phyloP scores from a whole-genome alignment of 1,284 basidiomycete species.

The Cutaneotrichosporon sp. region DNA sequence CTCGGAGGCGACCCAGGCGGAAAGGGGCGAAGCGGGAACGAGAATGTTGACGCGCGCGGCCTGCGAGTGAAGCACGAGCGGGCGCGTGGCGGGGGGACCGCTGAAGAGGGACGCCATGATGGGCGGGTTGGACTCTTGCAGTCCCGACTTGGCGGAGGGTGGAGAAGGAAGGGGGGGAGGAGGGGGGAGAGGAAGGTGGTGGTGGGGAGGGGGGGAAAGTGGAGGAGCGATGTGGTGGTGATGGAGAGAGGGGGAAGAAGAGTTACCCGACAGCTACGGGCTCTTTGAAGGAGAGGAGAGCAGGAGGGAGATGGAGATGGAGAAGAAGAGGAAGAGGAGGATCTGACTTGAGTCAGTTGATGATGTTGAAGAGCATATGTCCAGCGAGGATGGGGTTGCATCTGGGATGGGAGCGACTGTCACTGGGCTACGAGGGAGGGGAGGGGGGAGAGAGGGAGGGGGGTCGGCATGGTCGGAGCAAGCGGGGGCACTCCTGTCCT shows the following conservation, averaged over 20 bases:
- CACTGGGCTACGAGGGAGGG: neutral
- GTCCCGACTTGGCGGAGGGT: slow-evolving; percentile 17
- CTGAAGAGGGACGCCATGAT: slow-evolving; percentile 51
- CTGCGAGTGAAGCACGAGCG: slow-evolving; percentile 54
- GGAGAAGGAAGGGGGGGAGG: slow-evolving; percentile 8
- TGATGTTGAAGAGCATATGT: slow-evolving; percentile 8
- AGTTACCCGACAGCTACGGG: slow-evolving; percentile 7
- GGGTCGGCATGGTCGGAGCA: slow-evolving; percentile 1
- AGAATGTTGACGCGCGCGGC: slow-evolving; percentile 67
- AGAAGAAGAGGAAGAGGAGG: slow-evolving; percentile 2
- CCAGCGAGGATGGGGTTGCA: slow-evolving; percentile 2
- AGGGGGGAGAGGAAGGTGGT: slow-evolving; percentile 8
- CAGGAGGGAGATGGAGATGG: slow-evolving; percentile 12
- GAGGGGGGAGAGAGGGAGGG: neutral
- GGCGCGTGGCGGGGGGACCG: slow-evolving; percentile 47
- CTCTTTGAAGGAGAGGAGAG: slow-evolving; percentile 8
- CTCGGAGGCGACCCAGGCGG: slow-evolving; percentile 82
- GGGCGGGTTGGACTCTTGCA: slow-evolving; percentile 28
- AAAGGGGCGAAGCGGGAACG: slow-evolving; percentile 70
- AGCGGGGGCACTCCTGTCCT: neutral
- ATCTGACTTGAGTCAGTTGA: slow-evolving; percentile 10
- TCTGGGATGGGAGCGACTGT: neutral
- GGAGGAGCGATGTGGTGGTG: neutral
- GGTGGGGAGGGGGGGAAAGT: neutral
- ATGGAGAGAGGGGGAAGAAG: slow-evolving; percentile 10